Evolutionary conservation across 768 basidiomycete genomes (phyloP).

Genomic region (Tricholoma bakamatsutake): DNA sequence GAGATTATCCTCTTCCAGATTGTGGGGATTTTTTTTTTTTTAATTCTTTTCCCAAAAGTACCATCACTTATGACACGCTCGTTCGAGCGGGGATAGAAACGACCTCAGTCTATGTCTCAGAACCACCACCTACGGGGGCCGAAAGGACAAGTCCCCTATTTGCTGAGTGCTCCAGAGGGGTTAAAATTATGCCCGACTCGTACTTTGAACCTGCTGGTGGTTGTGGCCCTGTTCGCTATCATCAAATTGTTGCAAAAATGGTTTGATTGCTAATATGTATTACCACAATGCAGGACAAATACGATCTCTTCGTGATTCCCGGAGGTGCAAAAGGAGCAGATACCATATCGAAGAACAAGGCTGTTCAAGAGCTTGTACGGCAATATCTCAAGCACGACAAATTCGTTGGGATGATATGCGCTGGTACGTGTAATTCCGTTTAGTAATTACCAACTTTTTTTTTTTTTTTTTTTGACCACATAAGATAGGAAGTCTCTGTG

Average conservation of each 20-base stretch:
- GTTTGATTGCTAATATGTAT: not conserved
- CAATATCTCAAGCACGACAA: slow-evolving; percentile 49
- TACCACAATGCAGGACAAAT: slow-evolving; percentile 47
- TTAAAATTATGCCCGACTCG: slow-evolving; percentile 65
- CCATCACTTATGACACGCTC: slow-evolving; percentile 77
- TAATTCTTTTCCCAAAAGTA: slow-evolving; percentile 37
- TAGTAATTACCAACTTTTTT: not conserved
- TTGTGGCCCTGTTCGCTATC: slow-evolving; percentile 41
- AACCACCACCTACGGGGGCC: slow-evolving; percentile 20
- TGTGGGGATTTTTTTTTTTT: no score
- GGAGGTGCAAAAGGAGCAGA: slow-evolving; percentile 78
- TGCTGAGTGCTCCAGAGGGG: slow-evolving; percentile 65
- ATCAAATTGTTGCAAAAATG: not conserved
- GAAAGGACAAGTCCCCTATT: slow-evolving; percentile 34
- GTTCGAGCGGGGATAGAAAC: slow-evolving; percentile 66
- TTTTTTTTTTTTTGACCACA: not conserved
- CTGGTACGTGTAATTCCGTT: slow-evolving; percentile 40
- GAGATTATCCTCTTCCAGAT: not conserved
- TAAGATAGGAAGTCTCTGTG: slow-evolving; percentile 58
- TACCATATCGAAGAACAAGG: slow-evolving; percentile 52
- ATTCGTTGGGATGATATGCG: slow-evolving; percentile 80
- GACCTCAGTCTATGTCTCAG: slow-evolving; percentile 60
- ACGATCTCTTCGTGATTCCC: slow-evolving; percentile 68
- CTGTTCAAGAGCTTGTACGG: slow-evolving; percentile 59
- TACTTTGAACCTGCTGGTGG: slow-evolving; percentile 37